Conservation (phyloP, 495 filamentous ascomycete species). For the Podospora didyma region DNA sequence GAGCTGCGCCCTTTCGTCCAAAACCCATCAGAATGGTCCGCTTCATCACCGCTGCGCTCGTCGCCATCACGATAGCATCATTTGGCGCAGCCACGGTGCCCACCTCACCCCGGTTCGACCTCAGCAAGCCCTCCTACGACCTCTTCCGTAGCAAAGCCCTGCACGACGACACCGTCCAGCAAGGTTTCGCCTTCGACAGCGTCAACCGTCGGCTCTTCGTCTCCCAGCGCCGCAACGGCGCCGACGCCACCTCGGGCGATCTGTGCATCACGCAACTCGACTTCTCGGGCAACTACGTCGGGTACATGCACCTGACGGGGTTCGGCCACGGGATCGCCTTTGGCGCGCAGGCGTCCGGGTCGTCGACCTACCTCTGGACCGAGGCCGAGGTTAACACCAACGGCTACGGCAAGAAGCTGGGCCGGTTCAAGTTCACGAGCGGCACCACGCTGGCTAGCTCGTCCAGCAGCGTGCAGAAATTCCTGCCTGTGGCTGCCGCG, state of each 20-base stretch:
- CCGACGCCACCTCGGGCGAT: constrained; percentile 1
- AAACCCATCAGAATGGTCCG: too few relatives aligned
- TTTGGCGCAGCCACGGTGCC: constrained; percentile 4
- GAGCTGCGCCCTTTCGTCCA: too few relatives aligned
- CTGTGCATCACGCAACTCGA: constrained; percentile 15
- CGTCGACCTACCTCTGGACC: constrained; percentile 3
- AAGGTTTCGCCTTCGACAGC: constrained; percentile 12
- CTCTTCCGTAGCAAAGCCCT: constrained; percentile 9
- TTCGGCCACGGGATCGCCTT: not conserved
- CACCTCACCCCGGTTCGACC: constrained; percentile 11
- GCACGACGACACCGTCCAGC: constrained; percentile 11
- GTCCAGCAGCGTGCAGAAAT: too few relatives aligned
- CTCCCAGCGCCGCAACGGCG: constrained; percentile 10
- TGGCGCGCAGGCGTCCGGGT: not conserved
- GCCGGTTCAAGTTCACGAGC: not conserved
- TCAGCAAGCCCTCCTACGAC: constrained; percentile 13
- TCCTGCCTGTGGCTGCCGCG: too few relatives aligned
- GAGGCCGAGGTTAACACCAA: not conserved
- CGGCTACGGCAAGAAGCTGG: not conserved
- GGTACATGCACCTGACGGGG: constrained; percentile 7
- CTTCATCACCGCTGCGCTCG: not conserved
- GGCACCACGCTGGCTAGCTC: too few relatives aligned
- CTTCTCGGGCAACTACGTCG: constrained; percentile 7
- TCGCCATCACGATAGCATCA: not conserved
- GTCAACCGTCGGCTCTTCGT: constrained; percentile 13